Evolutionary conservation across 192 early-diverging fungal genomes (phyloP), one percentile per base, ranked within the genome.

Genomic region (Jimgerdemannia lactiflua): DNA sequence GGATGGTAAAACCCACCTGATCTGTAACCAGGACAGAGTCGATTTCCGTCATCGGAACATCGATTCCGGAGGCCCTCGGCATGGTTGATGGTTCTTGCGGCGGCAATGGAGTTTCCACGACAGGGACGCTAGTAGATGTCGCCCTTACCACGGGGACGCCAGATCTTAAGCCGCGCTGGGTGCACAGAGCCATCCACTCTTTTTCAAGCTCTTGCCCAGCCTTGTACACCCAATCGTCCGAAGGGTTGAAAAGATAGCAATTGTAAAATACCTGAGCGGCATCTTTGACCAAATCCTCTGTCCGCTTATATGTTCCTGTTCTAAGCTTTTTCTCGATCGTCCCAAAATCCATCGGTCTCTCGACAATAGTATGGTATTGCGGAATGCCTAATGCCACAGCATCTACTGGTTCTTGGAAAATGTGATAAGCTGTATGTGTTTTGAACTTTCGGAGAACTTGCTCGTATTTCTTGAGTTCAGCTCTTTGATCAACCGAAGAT

Each of bases 321-420:
- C 83, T 75, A 20, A 90, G 72, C 67, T 86, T 89, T 14, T 73
- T 77, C 54, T 80, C 65, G 43, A 90, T 77, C 3, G 89, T 90
- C 2, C 81, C 75, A 65, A 90, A 85, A 64, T 90, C 94, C 92
- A 95, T 95, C 7, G 94, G 94, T 4, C 86, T 20, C 72, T 92
- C 92, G 72, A 95, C 87, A 29, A 95, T 76, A 20, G 85, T 77
- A 42, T 86, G 86, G 76, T 95, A 95, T 4, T 86, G 88, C 4
- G 93, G 91, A 65, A 94, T 92, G 4, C 84, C 81, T 3, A 89
- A 79, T 10, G 76, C 78, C 20, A 93, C 84, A 14, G 91, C 89
- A 83, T 95, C 93, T 1, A 94, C 93, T 3, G 94, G 94, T 4
- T 59, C 49, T 59, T 59, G 6, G 14, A 59, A 59, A 14, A 59